Base-by-base conservation (phyloP, 140 eudicot genomes). In the Ambrosia hybrid region DNA sequence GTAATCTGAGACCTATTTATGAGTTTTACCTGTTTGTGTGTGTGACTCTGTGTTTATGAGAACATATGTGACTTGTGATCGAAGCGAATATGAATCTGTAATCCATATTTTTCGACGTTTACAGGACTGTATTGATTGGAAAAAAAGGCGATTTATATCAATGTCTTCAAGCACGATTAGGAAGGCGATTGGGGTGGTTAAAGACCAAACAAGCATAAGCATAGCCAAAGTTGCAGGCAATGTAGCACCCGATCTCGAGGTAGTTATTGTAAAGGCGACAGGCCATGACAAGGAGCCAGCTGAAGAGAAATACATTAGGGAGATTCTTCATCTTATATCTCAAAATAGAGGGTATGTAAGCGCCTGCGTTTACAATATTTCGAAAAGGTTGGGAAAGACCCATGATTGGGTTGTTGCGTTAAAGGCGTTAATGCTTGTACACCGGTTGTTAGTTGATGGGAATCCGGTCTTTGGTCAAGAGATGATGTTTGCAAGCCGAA, bases 191-290 rank as follows among this genome's bases (percentile, higher is more conserved):
- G 96, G 96, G 57, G 87, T 83, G 6, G 87, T 88, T 41, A 88
- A 88, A 80, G 91, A 88, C 62, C 91, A 88, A 76, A 88, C 92
- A 7, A 88, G 96, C 57, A 88, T 88, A 49, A 76, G 92, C 81
- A 59, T 88, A 66, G 96, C 89, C 34, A 88, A 88, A 55, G 92
- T 88, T 60, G 79, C 89, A 0, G 85, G 91, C 30, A 81, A 86
- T 52, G 75, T 81, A 13, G 87, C 89, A 57, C 91, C 92, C 2
- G 86, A 88, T 73, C 89, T 88, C 7, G 96, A 88, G 74, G 87
- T 88, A 14, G 68, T 82, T 16, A 79, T 86, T 0, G 91, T 88
- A 12, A 86, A 86, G 52, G 92, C 96, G 39, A 88, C 96, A 0
- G 73, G 80, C 72, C 96, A 86, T 15, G 87, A 85, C 63, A 72